Base-by-base conservation (phyloP, 1,139 yeast species). In the Petasospora rhodanensis region DNA sequence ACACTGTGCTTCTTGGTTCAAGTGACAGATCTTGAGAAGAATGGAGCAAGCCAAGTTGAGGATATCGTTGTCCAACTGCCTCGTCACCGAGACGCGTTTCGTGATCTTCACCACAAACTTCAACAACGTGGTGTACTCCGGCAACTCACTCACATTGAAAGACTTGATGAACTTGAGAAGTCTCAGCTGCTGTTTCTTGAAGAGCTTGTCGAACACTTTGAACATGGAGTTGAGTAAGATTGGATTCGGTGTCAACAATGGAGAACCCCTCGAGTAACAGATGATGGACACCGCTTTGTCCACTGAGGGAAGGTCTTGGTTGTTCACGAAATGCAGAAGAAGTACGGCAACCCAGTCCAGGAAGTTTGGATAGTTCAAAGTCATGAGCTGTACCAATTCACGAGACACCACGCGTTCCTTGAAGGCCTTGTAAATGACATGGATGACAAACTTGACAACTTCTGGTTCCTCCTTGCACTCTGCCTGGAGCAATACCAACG, bases 21-120 rank as follows among this genome's bases (percentile, higher is more conserved):
- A 62, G 32, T 79, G 74, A 45, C 85, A 76, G 30, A 77, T 64
- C 43, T 75, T 76, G 58, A 70, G 72, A 17, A 73, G 48, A 1
- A 66, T 57, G 0, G 76, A 74, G 28, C 70, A 60, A 4, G 67
- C 53, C 8, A 66, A 51, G 41, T 68, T 69, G 33, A 67, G 54
- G 11, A 62, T 59, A 37, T 70, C 75, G 32, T 64, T 66, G 38
- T 65, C 64, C 24, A 60, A 58, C 1, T 40, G 41, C 7, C 49
- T 49, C 3, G 57, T 40, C 0, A 68, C 65, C 0, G 56, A 41
- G 40, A 17, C 12, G 8, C 22, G 26, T 17, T 41, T 39, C 14
- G 44, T 19, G 1, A 38, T 38, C 9, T 26, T 34, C 8, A 39
- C 43, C 21, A 49, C 58, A 56, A 30, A 50, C 47, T 47, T 58